Percentiles rank a stretch among this genome's conserved stretches.
Evolutionary conservation across 257 asterid genomes (phyloP).

Genomic region (Henckelia pumila): DNA sequence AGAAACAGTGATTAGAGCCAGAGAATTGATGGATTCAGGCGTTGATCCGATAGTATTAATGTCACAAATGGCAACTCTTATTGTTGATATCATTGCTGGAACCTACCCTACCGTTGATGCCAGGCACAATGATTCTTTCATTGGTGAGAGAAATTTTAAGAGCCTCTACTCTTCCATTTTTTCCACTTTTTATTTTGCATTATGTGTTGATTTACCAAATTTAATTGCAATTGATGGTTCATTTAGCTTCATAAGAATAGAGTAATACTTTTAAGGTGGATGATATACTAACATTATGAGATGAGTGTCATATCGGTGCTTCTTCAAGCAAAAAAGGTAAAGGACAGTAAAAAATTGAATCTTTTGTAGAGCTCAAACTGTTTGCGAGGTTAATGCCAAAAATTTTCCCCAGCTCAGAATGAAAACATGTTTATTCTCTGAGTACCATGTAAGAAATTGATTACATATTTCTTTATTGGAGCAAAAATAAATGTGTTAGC

Average conservation of each 20-base stretch:
- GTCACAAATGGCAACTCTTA: slow-evolving; percentile 92
- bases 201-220: not conserved
- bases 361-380: too few species aligned
- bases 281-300: too few species aligned
- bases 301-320: too few species aligned
- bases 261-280: too few species aligned
- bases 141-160: slow-evolving; percentile 65
- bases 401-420: too few species aligned
- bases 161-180: slow-evolving; percentile 17
- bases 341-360: too few species aligned
- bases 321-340: too few species aligned
- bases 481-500: too few species aligned
- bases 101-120: slow-evolving; percentile 52
- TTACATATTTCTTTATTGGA: too few species aligned
- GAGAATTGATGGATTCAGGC: slow-evolving; percentile 90
- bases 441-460: too few species aligned
- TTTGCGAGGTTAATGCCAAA: too few species aligned
- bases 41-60: slow-evolving; percentile 82
- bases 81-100: slow-evolving; percentile 92
- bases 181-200: not conserved
- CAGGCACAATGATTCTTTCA: slow-evolving; percentile 42
- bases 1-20: slow-evolving; percentile 79
- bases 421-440: too few species aligned
- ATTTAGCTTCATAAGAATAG: not conserved
- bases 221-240: not conserved